A percentile compares a stretch with the other conserved stretches of the same genome.
Evolutionary conservation across 495 filamentous ascomycete species (phyloP).

Genomic region (Aspergillus haitiensis): DNA sequence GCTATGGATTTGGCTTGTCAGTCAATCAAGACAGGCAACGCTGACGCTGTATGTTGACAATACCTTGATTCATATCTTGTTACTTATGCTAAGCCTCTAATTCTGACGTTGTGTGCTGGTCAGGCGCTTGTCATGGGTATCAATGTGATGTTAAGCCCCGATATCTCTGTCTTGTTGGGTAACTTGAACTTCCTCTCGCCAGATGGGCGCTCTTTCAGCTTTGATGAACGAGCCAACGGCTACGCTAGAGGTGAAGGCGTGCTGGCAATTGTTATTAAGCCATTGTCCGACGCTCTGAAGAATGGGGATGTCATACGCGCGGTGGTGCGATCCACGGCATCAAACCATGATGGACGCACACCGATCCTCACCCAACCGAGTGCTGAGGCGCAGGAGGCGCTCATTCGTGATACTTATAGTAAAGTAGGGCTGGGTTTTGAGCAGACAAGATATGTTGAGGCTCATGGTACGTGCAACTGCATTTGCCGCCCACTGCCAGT

Average conservation of each 20-base stretch:
- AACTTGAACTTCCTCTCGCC: constrained; percentile 24
- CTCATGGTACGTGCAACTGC: constrained; percentile 14
- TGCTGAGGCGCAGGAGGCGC: constrained; percentile 46
- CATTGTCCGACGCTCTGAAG: constrained; percentile 26
- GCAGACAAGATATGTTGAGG: constrained; percentile 28
- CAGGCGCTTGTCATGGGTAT: constrained; percentile 27
- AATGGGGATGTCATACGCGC: constrained; percentile 37
- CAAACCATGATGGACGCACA: constrained; percentile 44
- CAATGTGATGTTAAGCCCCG: constrained; percentile 27
- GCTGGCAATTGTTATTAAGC: constrained; percentile 36
- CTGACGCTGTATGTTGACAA: no score
- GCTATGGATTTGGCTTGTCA: constrained; percentile 47
- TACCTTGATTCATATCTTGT: no score
- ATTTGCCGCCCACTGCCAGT: no score
- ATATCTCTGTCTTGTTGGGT: constrained; percentile 8
- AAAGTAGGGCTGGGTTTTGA: constrained; percentile 37
- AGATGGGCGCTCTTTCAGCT: constrained; percentile 30
- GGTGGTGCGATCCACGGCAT: constrained; percentile 34
- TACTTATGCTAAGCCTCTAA: no score
- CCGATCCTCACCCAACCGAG: constrained; percentile 59
- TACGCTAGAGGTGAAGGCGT: constrained; percentile 51
- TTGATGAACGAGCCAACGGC: constrained; percentile 41
- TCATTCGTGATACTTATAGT: constrained; percentile 38
- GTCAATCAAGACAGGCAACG: constrained; percentile 36
- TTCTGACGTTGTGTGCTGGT: neutral